These are phyloP conservation scores for Penicillium simplicissimum DNA, from an alignment of 495 filamentous ascomycete species.

Conservation along the genomic window DNA sequence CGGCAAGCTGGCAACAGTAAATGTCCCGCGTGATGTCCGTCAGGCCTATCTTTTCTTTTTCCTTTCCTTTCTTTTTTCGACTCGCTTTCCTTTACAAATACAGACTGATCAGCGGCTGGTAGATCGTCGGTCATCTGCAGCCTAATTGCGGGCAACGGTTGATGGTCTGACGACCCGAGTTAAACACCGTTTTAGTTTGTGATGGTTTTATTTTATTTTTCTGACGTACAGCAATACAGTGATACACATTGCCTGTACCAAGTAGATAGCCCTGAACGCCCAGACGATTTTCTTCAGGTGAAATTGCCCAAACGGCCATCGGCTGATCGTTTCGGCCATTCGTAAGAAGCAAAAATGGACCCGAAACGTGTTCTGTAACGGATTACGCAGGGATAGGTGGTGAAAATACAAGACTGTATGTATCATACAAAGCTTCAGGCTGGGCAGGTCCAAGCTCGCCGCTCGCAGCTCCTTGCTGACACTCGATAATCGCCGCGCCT, in stretches of 20 bases:
- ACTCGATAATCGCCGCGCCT: conserved; percentile 2
- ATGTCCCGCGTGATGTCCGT: conserved; percentile 19
- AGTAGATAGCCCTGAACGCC: background rate
- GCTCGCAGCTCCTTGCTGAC: conserved; percentile 1
- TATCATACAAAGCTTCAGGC: background rate
- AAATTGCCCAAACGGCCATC: background rate
- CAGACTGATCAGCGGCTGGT: conserved; percentile 14
- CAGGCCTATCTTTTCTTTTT: background rate
- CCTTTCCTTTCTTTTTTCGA: background rate
- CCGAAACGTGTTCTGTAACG: background rate
- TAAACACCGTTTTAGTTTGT: background rate
- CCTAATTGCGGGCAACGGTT: conserved; percentile 10
- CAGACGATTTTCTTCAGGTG: conserved; percentile 13
- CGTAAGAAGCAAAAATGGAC: background rate
- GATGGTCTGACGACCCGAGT: conserved; percentile 4
- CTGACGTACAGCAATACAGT: background rate
- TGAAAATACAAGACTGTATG: background rate
- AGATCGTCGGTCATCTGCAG: conserved; percentile 27
- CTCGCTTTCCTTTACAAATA: background rate
- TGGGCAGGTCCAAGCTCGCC: background rate
- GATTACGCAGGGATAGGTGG: too few species aligned
- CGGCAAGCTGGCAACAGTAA: background rate
- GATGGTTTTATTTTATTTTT: background rate
- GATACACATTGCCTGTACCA: background rate
- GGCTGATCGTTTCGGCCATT: conserved; percentile 7